Evolutionary conservation across 441 rosid species (phyloP), one percentile per base, ranked within the genome.

Genomic region (Brassica balearica): DNA sequence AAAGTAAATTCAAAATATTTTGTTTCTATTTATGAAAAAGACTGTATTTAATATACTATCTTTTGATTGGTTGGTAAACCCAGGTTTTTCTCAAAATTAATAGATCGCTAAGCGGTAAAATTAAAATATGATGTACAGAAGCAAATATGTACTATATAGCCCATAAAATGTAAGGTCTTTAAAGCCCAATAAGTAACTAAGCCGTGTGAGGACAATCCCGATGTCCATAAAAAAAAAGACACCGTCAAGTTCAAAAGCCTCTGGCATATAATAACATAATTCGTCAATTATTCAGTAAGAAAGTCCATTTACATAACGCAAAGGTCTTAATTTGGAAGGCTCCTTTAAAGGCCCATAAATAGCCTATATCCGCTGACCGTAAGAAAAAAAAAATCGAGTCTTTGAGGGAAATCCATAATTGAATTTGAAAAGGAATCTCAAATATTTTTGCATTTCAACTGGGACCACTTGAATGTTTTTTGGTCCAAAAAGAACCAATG

Each of bases 401-500:
- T 25, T 25, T 25, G 27, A 25, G 27, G 27, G 27, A 25, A 25
- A 25, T 25, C 27, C 27, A 25, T 29, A 29, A 29, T 29, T 29
- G 34, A 29, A 29, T 29, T 29, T 29, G 34, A 29, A 6, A 51
- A 51, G 58, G 3, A 51, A 51, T 51, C 7, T 14, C 58, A 6
- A 14, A 51, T 14, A 51, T 51, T 51, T 46, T 51, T 51, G 11
- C 11, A 51, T 51, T 46, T 51, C 58, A 51, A 51, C 20, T 51
- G 58, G 51, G 58, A 14, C 58, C 58, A 51, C 58, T 15, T 14
- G 3, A 46, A 62, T 63, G 51, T 56, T 56, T 56, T 68, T 32
- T 14, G 22, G 20, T 51, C 23, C 17, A 4, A 48, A 78, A 48
- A 8, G 25, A 48, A 27, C 74, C 78, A 73, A 68, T 63, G 61